phyloP scores from a whole-genome alignment of 2,329 filamentous ascomycete genomes.

The Metarhizium robertsii region DNA sequence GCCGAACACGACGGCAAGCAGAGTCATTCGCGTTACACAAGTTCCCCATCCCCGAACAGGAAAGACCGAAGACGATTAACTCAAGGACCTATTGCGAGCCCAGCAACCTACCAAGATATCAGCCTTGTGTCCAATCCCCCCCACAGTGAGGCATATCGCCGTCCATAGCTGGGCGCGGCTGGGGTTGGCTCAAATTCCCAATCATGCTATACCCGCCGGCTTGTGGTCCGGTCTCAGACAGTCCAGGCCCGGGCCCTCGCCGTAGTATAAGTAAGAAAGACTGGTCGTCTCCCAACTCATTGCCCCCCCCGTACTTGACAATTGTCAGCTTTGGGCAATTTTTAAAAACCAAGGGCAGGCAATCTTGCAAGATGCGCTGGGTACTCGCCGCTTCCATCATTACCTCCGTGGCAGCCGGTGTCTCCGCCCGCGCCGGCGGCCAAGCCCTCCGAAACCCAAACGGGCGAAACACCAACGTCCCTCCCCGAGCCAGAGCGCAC shows the following conservation, averaged over 20 bases:
- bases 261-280: too few species aligned
- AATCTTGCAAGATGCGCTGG: constrained; percentile 2
- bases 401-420: background rate
- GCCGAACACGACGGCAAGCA: too few species aligned
- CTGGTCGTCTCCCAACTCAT: too few species aligned
- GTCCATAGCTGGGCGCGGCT: too few species aligned
- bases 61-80: background rate
- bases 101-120: background rate
- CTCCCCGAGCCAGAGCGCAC: background rate
- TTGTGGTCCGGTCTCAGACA: too few species aligned
- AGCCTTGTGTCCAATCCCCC: background rate
- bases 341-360: background rate
- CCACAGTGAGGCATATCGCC: background rate
- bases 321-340: background rate
- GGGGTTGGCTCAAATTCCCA: too few species aligned
- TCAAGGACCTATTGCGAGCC: background rate
- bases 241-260: too few species aligned
- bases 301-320: too few species aligned
- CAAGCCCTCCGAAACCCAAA: background rate
- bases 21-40: background rate
- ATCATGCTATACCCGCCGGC: too few species aligned
- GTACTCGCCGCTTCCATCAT: background rate
- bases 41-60: background rate
- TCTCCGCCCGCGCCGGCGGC: background rate
- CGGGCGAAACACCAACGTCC: background rate